These are phyloP conservation scores for Aspergillus glaucus DNA, from an alignment of 2,329 filamentous ascomycete genomes.

Conservation along the genomic window DNA sequence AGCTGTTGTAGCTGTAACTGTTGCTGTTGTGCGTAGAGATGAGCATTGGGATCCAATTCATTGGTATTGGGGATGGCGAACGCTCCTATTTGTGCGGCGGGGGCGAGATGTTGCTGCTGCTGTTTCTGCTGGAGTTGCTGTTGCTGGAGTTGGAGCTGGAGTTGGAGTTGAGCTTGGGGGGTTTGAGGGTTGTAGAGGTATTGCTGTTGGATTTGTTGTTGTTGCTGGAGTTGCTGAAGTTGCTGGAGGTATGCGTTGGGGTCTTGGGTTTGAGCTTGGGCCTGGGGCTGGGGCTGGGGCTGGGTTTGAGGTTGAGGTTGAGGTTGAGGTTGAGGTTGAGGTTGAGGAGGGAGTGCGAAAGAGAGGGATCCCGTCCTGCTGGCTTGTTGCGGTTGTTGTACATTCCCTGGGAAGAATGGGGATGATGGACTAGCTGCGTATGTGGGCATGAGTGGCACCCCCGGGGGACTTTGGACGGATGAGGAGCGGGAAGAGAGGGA, in stretches of 20 bases:
- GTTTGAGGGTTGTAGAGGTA: neutral
- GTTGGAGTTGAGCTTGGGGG: neutral
- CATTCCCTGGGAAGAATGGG: conserved; percentile 11
- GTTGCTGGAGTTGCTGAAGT: neutral
- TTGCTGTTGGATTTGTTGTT: neutral
- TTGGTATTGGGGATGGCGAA: conserved; percentile 14
- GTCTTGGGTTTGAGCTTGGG: neutral
- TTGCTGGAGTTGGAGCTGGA: conserved; percentile 10
- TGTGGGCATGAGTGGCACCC: conserved; percentile 13
- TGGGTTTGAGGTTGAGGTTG: neutral
- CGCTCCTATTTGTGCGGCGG: conserved; percentile 10
- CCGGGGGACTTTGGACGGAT: conserved; percentile 20
- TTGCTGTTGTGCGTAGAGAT: conserved; percentile 35
- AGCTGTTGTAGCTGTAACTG: conserved; percentile 28
- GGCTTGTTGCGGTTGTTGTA: conserved; percentile 9
- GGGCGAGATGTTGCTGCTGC: conserved; percentile 9
- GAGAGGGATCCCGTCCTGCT: conserved; percentile 18
- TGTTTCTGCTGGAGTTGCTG: conserved; percentile 14
- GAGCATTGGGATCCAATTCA: conserved; percentile 41
- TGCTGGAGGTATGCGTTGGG: neutral
- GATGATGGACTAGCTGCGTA: conserved; percentile 16
- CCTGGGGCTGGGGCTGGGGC: neutral
- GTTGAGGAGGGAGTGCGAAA: conserved; percentile 25
- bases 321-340: conserved; percentile 9
- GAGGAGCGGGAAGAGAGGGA: conserved; percentile 19